Base-by-base conservation (phyloP, 345 rosid genomes). In the Arabidopsis arenosa region DNA sequence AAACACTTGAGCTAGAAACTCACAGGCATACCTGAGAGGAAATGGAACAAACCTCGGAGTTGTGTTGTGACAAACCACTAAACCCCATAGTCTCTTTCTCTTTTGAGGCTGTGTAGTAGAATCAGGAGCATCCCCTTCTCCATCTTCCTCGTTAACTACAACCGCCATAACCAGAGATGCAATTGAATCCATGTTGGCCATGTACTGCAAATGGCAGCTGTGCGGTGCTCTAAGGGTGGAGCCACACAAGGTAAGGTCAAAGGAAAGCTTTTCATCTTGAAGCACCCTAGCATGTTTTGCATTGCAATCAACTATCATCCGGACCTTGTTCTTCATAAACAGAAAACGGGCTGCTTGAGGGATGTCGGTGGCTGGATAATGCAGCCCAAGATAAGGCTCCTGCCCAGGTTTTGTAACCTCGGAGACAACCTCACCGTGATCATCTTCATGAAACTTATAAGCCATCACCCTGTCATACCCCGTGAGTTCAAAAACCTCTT, bases 141-240 rank as follows among this genome's bases (percentile, higher is more conserved):
- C 98, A 69, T 87, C 89, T 57, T 84, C 92, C 60, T 93, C 97
- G 66, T 91, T 93, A 71, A 93, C 82, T 40, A 91, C 86, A 82
- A 94, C 85, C n/a, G 97, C 98, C 97, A 94, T 90, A 33, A 90
- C 98, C 26, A 94, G 87, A 75, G 98, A 94, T 68, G 98, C 96
- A 59, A 94, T 86, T 39, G 97, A 94, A 66, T 83, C 73, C 97
- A 94, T 94, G 83, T 92, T 94, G 70, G 88, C 95, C 98, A 92
- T 94, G 77, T 94, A 94, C 79, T 88, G 96, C 61, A 89, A 74
- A 85, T 94, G 98, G 81, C 98, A 92, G 79, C 83, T 85, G 72
- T 92, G 96, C 0, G 98, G 97, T 30, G 98, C 98, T 66, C 98
- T 90, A 54, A 94, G 81, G 68, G 98, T 90, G 63, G 97, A 94